Evolutionary conservation across 148 eudicot species (phyloP).

Genomic region (Heliamphora exappendiculata): DNA sequence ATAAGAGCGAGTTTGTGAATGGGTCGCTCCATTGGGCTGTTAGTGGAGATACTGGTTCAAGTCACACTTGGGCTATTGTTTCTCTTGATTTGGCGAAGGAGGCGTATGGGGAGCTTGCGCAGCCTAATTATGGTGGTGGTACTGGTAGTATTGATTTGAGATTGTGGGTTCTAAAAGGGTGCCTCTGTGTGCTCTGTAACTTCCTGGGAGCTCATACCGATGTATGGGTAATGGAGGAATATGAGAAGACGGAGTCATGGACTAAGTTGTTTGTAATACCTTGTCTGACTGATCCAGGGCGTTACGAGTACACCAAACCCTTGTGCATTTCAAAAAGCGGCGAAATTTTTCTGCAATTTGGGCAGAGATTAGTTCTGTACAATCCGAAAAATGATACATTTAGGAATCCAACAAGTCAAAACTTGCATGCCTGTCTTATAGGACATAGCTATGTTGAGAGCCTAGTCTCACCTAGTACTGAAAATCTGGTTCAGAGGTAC

Average conservation of each 20-base stretch:
- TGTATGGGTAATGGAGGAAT: conserved; percentile 41
- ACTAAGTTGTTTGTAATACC: conserved; percentile 24
- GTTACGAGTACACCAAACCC: background rate
- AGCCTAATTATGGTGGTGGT: background rate
- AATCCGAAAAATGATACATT: background rate
- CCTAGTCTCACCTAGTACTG: conserved; percentile 15
- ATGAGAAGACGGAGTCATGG: conserved; percentile 40
- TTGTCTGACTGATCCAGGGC: conserved; percentile 10
- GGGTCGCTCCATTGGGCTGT: conserved; percentile 49
- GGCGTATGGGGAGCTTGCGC: background rate
- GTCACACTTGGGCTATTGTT: background rate
- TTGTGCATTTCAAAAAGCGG: conserved; percentile 16
- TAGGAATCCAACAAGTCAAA: conserved; percentile 4
- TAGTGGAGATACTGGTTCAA: background rate
- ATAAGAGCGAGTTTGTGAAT: conserved; percentile 25
- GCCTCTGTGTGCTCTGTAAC: conserved; percentile 21
- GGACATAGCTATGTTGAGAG: conserved; percentile 21
- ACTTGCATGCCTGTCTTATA: conserved; percentile 10
- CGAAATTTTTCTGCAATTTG: conserved; percentile 18
- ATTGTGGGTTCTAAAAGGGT: conserved; percentile 20
- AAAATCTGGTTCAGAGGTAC: background rate
- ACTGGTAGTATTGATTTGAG: conserved; percentile 4
- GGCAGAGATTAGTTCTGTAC: background rate
- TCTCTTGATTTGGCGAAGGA: background rate
- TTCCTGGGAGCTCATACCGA: conserved; percentile 11